Percentiles rank a stretch among this genome's conserved stretches.
phyloP scores from a whole-genome alignment of 75 land plant genomes.

The Isoetes taiwanensis region DNA sequence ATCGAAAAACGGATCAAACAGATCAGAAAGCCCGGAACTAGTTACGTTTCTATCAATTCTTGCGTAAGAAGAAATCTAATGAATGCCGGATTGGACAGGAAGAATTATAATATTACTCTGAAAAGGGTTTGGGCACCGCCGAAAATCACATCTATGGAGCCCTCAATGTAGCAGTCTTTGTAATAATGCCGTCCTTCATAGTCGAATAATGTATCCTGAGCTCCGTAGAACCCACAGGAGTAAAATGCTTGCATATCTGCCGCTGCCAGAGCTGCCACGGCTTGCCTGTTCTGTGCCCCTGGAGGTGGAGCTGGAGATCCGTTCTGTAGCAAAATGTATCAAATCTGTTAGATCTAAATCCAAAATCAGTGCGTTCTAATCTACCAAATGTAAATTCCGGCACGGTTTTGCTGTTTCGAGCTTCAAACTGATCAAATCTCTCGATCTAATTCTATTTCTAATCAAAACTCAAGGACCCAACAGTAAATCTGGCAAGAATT shows the following conservation, averaged over 20 bases:
- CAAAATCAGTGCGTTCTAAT: too few relatives aligned
- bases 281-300: slow-evolving; percentile 15
- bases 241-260: slow-evolving; percentile 15
- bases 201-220: slow-evolving; percentile 23
- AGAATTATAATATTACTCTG: slow-evolving; percentile 4
- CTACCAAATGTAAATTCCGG: too few relatives aligned
- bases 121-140: slow-evolving; percentile 18
- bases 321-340: not conserved
- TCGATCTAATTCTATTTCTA: too few relatives aligned
- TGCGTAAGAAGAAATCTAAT: too few relatives aligned
- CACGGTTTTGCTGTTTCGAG: too few relatives aligned
- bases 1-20: not conserved
- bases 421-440: too few relatives aligned
- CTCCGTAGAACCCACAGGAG: slow-evolving; percentile 15
- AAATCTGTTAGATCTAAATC: too few relatives aligned
- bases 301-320: not conserved
- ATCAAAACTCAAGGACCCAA: too few relatives aligned
- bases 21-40: not conserved
- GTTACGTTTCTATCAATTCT: too few relatives aligned
- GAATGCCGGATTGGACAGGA: too few relatives aligned
- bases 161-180: slow-evolving; percentile 16
- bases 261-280: slow-evolving; percentile 8
- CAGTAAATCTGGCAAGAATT: too few relatives aligned
- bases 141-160: slow-evolving; percentile 18
- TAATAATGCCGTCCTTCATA: slow-evolving; percentile 20